Percentiles rank a stretch among this genome's conserved stretches.
Conservation (phyloP, 169 alveolate genomes). For the Plasmodium inui region DNA sequence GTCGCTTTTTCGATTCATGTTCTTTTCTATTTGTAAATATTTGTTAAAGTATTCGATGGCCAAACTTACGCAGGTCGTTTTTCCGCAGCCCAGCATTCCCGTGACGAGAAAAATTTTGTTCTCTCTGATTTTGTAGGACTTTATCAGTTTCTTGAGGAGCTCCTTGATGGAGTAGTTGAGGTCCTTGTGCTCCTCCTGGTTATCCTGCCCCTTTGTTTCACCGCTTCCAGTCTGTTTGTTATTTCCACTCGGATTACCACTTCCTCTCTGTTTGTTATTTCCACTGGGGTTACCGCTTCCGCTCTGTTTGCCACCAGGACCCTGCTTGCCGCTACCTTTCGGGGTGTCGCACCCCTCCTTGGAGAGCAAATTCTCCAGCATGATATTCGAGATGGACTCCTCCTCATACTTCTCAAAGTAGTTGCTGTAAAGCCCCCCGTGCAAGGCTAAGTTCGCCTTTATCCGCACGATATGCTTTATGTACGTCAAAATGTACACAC, state of each 20-base stretch:
- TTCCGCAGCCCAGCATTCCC: constrained; percentile 65
- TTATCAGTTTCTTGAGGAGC: constrained; percentile 34
- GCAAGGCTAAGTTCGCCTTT: constrained; percentile 57
- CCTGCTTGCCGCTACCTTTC: neutral
- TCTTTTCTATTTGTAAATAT: constrained; percentile 57
- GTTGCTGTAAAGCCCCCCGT: constrained; percentile 68
- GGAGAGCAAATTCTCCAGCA: constrained; percentile 23
- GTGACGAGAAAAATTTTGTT: constrained; percentile 56
- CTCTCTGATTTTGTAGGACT: constrained; percentile 60
- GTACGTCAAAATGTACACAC: constrained; percentile 57
- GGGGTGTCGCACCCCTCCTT: neutral
- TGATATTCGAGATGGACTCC: constrained; percentile 58
- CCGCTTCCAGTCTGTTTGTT: too few relatives aligned
- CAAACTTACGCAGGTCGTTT: constrained; percentile 58
- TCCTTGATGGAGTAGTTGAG: constrained; percentile 50
- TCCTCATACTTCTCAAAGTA: constrained; percentile 70
- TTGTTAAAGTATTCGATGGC: constrained; percentile 66
- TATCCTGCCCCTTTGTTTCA: neutral
- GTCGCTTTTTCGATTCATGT: constrained; percentile 2
- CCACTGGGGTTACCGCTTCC: neutral
- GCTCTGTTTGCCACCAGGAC: neutral
- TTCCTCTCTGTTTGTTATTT: neutral
- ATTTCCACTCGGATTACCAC: neutral
- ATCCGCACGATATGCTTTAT: constrained; percentile 66
- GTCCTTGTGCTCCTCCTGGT: constrained; percentile 6